phyloP scores from a whole-genome alignment of 441 rosid genomes.

The Pelargonium fulgidum region DNA sequence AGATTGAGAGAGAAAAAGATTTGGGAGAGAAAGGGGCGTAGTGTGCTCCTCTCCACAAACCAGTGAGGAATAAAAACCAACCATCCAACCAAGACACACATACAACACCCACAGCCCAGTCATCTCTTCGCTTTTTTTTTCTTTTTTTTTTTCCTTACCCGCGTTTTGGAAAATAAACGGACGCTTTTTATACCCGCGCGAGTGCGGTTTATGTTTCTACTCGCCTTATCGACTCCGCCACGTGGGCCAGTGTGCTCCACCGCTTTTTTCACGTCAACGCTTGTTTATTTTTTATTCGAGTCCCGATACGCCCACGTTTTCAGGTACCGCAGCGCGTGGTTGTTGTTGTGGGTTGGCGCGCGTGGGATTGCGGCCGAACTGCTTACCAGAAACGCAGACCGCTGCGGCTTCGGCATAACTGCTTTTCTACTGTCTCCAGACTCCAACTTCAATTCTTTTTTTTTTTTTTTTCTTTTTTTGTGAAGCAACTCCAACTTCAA shows the following conservation, averaged over 20 bases:
- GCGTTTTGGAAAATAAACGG: conserved; percentile 22
- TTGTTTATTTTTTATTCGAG: no score
- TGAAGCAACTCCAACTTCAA: not conserved
- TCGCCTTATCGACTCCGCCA: not conserved
- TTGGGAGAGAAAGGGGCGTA: conserved; percentile 21
- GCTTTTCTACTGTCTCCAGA: not conserved
- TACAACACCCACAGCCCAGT: not conserved
- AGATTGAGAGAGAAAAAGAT: conserved; percentile 26
- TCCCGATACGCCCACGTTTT: not conserved
- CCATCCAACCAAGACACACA: conserved; percentile 28
- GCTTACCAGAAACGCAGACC: conserved; percentile 19
- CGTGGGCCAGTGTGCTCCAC: not conserved
- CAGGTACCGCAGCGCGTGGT: not conserved
- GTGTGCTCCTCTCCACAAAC: conserved; percentile 56
- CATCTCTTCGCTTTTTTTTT: no score
- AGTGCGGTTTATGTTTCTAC: not conserved
- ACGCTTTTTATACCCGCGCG: not conserved
- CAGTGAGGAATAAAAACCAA: conserved; percentile 30
- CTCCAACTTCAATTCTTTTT: no score
- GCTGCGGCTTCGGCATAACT: not conserved
- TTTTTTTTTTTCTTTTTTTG: no score
- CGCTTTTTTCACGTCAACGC: not conserved
- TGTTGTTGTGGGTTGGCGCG: not conserved
- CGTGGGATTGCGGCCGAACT: conserved; percentile 8
- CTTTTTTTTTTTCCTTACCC: conserved; percentile 13